Percentiles rank a stretch among this genome's conserved stretches.
phyloP scores from a whole-genome alignment of 352 stramenopile genomes.

The Chrysophaeum taylorii region DNA sequence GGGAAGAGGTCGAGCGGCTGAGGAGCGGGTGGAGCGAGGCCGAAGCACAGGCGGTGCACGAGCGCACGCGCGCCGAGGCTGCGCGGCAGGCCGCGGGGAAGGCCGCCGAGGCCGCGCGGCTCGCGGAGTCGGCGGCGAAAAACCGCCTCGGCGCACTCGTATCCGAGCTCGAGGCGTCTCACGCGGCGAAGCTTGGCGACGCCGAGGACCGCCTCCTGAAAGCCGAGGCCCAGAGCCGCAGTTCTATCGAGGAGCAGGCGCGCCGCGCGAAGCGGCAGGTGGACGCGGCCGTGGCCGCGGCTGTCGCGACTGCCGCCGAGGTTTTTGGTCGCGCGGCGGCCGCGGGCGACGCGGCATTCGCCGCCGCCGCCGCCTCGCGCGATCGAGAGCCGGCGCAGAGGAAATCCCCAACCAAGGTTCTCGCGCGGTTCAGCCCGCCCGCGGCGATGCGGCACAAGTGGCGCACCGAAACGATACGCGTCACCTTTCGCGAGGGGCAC shows the following conservation, averaged over 20 bases:
- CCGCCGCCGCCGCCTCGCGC: not conserved
- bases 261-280: not conserved
- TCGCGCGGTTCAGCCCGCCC: not conserved
- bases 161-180: not conserved
- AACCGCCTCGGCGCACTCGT: not conserved
- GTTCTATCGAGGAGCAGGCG: not conserved
- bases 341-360: not conserved
- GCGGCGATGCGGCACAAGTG: not conserved
- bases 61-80: not conserved
- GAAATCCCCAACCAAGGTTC: not conserved
- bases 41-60: not conserved
- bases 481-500: not conserved
- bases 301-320: not conserved
- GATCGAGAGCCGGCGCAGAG: not conserved
- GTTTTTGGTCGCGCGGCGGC: not conserved
- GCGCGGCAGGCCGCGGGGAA: not conserved
- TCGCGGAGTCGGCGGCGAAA: not conserved
- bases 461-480: not conserved
- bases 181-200: not conserved
- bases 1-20: not conserved
- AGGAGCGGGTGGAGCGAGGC: not conserved
- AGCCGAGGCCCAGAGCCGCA: not conserved
- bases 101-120: not conserved
- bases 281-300: not conserved
- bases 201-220: not conserved